phyloP scores from a whole-genome alignment of 2,329 filamentous ascomycete genomes.

The Talaromyces sp. region DNA sequence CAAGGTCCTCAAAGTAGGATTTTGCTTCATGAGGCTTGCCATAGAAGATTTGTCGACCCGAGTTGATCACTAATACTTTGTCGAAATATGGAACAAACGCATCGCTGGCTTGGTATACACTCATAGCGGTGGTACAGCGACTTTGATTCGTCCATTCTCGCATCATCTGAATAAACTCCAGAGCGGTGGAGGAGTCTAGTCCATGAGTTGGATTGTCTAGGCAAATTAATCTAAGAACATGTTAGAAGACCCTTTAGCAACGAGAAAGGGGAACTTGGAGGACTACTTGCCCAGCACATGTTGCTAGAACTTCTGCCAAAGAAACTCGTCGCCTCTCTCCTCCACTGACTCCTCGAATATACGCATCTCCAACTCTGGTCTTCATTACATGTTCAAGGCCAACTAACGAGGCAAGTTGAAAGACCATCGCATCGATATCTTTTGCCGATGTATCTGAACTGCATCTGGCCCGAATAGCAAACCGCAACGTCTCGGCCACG shows the following conservation, averaged over 20 bases:
- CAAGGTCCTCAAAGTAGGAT: slow-evolving; percentile 47
- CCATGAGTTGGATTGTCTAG: slow-evolving; percentile 59
- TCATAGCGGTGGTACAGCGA: slow-evolving; percentile 69
- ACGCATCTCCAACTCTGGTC: slow-evolving; percentile 78
- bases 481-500: slow-evolving; percentile 76
- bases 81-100: slow-evolving; percentile 73
- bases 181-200: slow-evolving; percentile 62
- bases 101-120: slow-evolving; percentile 76
- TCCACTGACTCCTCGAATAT: slow-evolving; percentile 73
- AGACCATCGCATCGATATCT: not conserved
- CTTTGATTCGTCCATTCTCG: slow-evolving; percentile 70
- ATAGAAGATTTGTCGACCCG: slow-evolving; percentile 69
- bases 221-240: slow-evolving; percentile 54
- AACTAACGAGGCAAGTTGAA: slow-evolving; percentile 10
- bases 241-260: not conserved
- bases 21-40: slow-evolving; percentile 64
- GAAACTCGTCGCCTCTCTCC: slow-evolving; percentile 74
- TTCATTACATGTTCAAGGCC: slow-evolving; percentile 48
- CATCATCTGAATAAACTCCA: slow-evolving; percentile 63
- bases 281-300: slow-evolving; percentile 60
- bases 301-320: slow-evolving; percentile 75
- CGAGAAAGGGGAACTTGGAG: not conserved
- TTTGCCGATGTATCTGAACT: slow-evolving; percentile 1
- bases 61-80: slow-evolving; percentile 75
- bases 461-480: slow-evolving; percentile 50